Evolutionary conservation across 2,329 filamentous ascomycete genomes (phyloP).

Genomic region (Ceratocystis lukuohia): DNA sequence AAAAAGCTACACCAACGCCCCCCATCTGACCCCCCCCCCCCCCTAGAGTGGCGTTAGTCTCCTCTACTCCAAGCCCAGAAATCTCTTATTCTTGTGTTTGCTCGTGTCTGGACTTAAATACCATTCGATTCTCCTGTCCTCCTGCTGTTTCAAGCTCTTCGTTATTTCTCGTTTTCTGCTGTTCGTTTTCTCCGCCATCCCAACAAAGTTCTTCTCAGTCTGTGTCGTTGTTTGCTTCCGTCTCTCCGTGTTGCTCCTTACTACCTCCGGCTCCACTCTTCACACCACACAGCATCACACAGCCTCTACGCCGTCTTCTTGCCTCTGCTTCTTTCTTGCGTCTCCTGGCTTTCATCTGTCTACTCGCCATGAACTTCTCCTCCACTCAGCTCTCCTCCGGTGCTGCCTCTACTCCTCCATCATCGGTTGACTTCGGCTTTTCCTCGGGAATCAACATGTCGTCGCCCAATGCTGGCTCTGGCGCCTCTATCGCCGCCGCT

Average conservation of each 20-base stretch:
- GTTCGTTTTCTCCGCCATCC: background rate
- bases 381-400: conserved; percentile 24
- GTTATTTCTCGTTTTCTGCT: too few species aligned
- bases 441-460: conserved; percentile 26
- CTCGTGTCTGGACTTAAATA: background rate
- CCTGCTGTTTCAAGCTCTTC: too few species aligned
- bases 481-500: background rate
- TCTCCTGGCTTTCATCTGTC: background rate
- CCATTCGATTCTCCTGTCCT: background rate
- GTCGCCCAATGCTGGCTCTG: conserved; percentile 21
- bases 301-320: background rate
- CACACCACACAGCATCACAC: background rate
- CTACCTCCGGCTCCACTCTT: background rate
- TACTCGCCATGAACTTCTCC: conserved; percentile 27
- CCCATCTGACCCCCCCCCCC: background rate
- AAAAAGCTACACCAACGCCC: background rate
- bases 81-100: conserved; percentile 5
- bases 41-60: conserved; percentile 5
- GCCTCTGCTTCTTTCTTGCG: background rate
- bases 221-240: background rate
- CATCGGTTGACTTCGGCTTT: background rate
- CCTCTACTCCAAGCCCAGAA: conserved; percentile 10
- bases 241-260: too few species aligned
- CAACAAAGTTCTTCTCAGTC: background rate
- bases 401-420: conserved; percentile 22